Evolutionary conservation across 805 yeast genomes (phyloP), one percentile per base, ranked within the genome.

Genomic region (Cyberlindnera xishuangbannaensis): DNA sequence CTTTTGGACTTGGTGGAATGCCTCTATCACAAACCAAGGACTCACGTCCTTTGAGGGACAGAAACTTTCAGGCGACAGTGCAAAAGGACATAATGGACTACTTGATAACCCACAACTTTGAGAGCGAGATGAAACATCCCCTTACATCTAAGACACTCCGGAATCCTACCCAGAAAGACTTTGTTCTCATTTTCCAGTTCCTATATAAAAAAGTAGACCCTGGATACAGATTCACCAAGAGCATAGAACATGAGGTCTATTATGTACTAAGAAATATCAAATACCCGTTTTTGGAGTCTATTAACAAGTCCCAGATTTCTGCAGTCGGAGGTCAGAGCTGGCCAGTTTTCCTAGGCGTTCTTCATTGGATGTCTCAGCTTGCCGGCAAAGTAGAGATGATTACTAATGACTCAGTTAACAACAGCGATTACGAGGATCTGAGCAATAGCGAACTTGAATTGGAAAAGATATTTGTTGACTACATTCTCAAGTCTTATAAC

Each of bases 251-350:
- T 30, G 96, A 87, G 41, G 82, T 86, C 4, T 81, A 78, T 41
- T 67, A 71, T 14, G 59, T 84, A 14, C 60, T 87, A 46, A 79
- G 75, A 50, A 67, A 66, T 23, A 55, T 86, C 40, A 73, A 73
- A 30, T 87, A 87, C 48, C 96, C 97, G 2, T 85, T 80, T 53
- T 56, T 85, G 37, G 94, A 83, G 25, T 65, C 83, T 0, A 77
- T 88, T 25, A 83, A 81, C 55, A 79, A 87, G 50, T 80, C 92
- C 1, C 94, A 85, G 52, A 78, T 87, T 24, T 76, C 87, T 24
- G 95, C 95, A 0, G 95, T 85, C 10, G 95, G 95, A 6, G 95
- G 95, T 3, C 77, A 81, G 30, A 78, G 77, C 44, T 87, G 96
- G 96, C 86, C 84, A 10, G 70, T 71, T 7, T 83, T 85, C 44